Base-by-base conservation (phyloP, 192 early-diverging fungal species). In the Entomortierella chlamydospora region DNA sequence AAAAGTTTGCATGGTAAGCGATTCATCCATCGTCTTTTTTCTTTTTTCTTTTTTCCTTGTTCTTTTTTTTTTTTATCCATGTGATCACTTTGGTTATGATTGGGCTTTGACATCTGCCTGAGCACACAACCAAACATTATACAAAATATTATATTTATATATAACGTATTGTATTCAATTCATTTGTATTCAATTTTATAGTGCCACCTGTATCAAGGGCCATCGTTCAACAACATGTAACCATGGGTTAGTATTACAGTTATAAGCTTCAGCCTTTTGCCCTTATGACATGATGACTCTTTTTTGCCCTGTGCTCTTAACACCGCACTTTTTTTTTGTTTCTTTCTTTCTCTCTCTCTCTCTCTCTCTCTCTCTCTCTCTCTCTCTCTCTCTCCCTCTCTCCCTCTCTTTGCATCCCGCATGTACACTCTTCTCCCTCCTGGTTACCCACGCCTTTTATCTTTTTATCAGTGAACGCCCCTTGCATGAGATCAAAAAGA, bases 401-500 rank as follows among this genome's bases (percentile, higher is more conserved):
- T 10, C 12, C 26, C 54, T 7, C 23, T 45, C 33, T 34, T 23
- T 29, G 5, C 28, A 8, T 58, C 20, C 20, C 12, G 20, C 60
- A n/a, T 49, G 37, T 15, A 47, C 15, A 11, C 15, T 47, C 20
- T 47, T 47, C 15, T 3, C 45, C 39, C 5, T 12, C 15, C 39
- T 59, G 57, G 12, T 39, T 1, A n/a, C 8, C 26, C 15, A 55
- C 15, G 28, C 26, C 54, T 47, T 55, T 41, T 31, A 25, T 26
- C 34, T 7, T 42, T 47, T 13, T 23, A 33, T 20, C 57, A 79
- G 50, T 9, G 83, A 89, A 57, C 86, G 93, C n/a, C 71, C 82
- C 55, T 82, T 94, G 43, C 83, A 85, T 41, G 81, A 83, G 47
- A 85, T 94, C 42, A 70, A 87, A 57, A 87, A 86, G 70, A 91